phyloP scores from a whole-genome alignment of 306 rosid genomes.

The Leucaena leucocephala region DNA sequence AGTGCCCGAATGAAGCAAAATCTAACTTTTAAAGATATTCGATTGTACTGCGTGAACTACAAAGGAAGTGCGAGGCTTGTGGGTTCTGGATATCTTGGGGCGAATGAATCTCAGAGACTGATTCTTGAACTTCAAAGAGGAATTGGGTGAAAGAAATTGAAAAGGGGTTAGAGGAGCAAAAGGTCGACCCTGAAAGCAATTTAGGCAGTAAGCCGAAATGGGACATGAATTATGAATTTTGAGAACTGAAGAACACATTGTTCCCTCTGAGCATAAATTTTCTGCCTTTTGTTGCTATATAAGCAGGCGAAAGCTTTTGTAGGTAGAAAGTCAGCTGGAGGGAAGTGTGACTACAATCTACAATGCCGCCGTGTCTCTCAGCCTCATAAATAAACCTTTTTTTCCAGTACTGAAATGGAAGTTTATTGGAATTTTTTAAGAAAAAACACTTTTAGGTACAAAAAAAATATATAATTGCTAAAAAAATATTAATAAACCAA shows the following conservation, averaged over 20 bases:
- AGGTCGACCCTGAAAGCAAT: constrained; percentile 39
- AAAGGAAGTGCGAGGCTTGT: constrained; percentile 43
- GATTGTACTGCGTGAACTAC: constrained; percentile 65
- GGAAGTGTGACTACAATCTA: not conserved
- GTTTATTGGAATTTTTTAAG: no score
- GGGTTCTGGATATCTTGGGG: constrained; percentile 44
- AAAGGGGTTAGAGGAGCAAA: constrained; percentile 42
- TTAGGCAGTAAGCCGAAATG: constrained; percentile 35
- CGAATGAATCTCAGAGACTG: constrained; percentile 39
- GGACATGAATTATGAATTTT: constrained; percentile 37
- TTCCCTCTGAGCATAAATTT: not conserved
- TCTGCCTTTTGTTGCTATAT: not conserved
- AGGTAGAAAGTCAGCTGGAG: not conserved
- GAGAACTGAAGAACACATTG: constrained; percentile 56
- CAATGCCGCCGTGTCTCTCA: constrained; percentile 11
- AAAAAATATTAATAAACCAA: no score
- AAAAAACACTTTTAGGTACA: no score
- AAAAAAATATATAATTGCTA: no score
- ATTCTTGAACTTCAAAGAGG: constrained; percentile 49
- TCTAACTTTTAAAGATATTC: constrained; percentile 71
- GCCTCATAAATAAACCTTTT: not conserved
- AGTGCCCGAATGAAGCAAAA: not conserved
- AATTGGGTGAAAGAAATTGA: constrained; percentile 50
- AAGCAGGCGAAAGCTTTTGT: not conserved
- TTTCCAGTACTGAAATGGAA: no score